Percentiles rank a stretch among this genome's conserved stretches.
These are phyloP conservation scores for Phaffia tasmanica DNA, from an alignment of 768 basidiomycete genomes.

Conservation along the genomic window DNA sequence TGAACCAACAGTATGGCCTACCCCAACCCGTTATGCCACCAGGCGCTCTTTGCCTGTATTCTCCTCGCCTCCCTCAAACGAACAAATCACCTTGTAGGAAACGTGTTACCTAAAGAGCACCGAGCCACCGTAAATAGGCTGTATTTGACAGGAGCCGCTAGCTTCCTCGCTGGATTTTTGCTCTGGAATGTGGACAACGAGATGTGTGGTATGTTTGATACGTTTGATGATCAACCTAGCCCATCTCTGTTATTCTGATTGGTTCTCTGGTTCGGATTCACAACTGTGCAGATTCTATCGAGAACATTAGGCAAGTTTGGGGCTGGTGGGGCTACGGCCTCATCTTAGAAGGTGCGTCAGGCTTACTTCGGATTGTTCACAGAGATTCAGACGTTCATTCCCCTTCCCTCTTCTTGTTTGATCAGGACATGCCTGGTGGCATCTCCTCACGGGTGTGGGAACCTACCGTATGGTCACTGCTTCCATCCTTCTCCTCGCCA, in stretches of 20 bases:
- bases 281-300: no score
- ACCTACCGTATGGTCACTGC: slow-evolving; percentile 6
- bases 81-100: background rate
- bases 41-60: slow-evolving; percentile 1
- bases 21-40: slow-evolving; percentile 1
- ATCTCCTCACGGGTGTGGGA: slow-evolving; percentile 5
- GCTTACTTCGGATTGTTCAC: no score
- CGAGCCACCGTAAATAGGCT: background rate
- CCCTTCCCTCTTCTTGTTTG: background rate
- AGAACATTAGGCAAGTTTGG: no score
- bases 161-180: slow-evolving; percentile 3
- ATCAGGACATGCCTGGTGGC: slow-evolving; percentile 8
- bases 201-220: background rate
- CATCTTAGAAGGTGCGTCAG: no score
- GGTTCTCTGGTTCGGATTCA: no score
- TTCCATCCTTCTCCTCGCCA: slow-evolving; percentile 3
- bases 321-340: no score
- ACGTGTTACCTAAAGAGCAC: background rate
- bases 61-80: background rate
- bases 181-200: slow-evolving; percentile 13
- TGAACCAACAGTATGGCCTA: background rate
- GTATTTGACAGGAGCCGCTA: background rate
- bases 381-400: background rate
- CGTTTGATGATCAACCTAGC: no score
- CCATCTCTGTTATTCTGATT: no score